Evolutionary conservation across 495 filamentous ascomycete genomes (phyloP).

Genomic region (Neurospora sp.): DNA sequence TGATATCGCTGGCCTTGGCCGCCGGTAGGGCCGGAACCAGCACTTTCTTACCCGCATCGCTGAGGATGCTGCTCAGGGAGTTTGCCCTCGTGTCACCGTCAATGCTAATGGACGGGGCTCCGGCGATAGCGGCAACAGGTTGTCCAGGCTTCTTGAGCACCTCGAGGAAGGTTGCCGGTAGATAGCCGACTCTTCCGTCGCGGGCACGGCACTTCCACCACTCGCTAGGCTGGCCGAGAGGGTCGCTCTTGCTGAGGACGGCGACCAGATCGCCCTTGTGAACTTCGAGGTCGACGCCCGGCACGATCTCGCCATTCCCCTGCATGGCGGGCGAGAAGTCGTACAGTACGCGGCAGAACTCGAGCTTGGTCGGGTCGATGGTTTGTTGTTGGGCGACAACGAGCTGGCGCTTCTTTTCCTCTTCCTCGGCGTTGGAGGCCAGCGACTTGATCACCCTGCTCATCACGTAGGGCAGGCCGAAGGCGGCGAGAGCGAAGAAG

Average conservation of each 20-base stretch:
- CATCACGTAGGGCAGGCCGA: conserved; percentile 94
- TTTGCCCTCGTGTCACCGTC: conserved; percentile 28
- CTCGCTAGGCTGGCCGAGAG: conserved; percentile 80
- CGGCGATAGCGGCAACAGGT: conserved; percentile 43
- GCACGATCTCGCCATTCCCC: conserved; percentile 41
- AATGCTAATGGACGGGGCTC: conserved; percentile 39
- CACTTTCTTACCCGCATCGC: conserved; percentile 20
- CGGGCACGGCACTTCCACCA: conserved; percentile 97
- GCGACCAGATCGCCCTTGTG: conserved; percentile 95
- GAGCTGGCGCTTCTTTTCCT: conserved; percentile 52
- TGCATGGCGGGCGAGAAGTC: conserved; percentile 76
- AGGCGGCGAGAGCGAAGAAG: conserved; percentile 89
- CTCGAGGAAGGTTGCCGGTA: conserved; percentile 84
- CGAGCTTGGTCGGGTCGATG: conserved; percentile 77
- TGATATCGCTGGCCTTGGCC: conserved; percentile 57
- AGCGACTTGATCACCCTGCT: conserved; percentile 81
- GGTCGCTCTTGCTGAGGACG: conserved; percentile 86
- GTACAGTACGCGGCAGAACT: conserved; percentile 90
- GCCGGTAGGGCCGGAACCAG: conserved; percentile 38
- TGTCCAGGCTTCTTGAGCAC: conserved; percentile 52
- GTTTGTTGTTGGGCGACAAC: conserved; percentile 35
- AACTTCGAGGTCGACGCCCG: conserved; percentile 79
- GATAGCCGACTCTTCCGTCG: conserved; percentile 82
- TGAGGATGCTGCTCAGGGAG: conserved; percentile 34
- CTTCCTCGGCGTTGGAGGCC: conserved; percentile 72